phyloP scores from a whole-genome alignment of 805 yeast species.

The Vanderwaltozyma verrucispora region DNA sequence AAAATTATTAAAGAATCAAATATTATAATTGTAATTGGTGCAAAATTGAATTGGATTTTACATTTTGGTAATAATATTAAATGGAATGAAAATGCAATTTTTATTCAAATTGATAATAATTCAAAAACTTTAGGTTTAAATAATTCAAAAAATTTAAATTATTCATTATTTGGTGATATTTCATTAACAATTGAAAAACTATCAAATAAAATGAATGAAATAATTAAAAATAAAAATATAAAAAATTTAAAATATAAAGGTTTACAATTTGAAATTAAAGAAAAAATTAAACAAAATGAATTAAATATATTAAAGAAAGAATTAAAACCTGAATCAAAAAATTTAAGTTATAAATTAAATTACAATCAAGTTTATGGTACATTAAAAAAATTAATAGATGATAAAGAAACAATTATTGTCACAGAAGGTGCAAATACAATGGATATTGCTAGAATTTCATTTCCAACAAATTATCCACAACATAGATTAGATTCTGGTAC shows the following conservation, averaged over 20 bases:
- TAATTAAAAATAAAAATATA: constrained; percentile 8
- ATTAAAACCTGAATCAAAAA: constrained; percentile 3
- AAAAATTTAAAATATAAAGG: constrained; percentile 7
- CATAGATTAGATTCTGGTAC: constrained; percentile 63
- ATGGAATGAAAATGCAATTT: constrained; percentile 34
- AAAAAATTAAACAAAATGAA: constrained; percentile 12
- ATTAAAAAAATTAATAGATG: constrained; percentile 33
- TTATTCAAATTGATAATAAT: constrained; percentile 48
- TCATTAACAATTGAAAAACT: constrained; percentile 33
- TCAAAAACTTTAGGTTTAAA: constrained; percentile 45
- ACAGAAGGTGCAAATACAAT: constrained; percentile 73
- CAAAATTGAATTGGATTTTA: constrained; percentile 63
- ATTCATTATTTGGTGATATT: constrained; percentile 50
- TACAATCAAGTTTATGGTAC: constrained; percentile 47
- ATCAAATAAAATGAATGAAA: too few relatives aligned
- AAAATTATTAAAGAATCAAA: constrained; percentile 48
- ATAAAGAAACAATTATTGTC: constrained; percentile 34
- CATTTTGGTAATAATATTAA: constrained; percentile 55
- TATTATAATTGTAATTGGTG: constrained; percentile 51
- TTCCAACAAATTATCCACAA: constrained; percentile 42
- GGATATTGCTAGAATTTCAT: constrained; percentile 58
- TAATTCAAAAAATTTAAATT: constrained; percentile 24
- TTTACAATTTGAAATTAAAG: constrained; percentile 5
- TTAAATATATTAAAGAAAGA: constrained; percentile 21
- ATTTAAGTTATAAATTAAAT: constrained; percentile 22